Base-by-base conservation (phyloP, 176 grass and related monocot species). In the Oryza meridionalis region DNA sequence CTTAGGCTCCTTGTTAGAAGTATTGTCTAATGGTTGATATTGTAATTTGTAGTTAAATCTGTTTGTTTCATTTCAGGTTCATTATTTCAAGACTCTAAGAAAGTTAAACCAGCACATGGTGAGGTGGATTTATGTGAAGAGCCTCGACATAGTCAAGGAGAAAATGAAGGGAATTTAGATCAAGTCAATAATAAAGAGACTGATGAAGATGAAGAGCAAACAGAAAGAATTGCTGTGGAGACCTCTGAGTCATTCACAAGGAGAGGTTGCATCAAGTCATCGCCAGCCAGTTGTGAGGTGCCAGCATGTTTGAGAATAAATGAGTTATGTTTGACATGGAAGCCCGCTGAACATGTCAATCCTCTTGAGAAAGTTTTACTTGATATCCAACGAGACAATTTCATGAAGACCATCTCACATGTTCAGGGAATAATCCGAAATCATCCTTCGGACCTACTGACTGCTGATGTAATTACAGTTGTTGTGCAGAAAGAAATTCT, bases 401-500 rank as follows among this genome's bases (percentile, higher is more conserved):
- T 90, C 47, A 62, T 40, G 40, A 90, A 49, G n/a, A 90, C 80
- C 21, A 75, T 90, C 29, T 29, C 40, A 69, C 75, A 43, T 47
- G 64, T 90, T 46, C 84, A 90, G 62, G 81, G 81, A 68, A 86
- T 90, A 13, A 83, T 90, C 11, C 29, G 2, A 12, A 73, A 78
- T 75, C 50, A 40, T 63, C 58, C 46, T 79, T 79, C 49, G 44
- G 75, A 87, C 42, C 38, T 79, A 61, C n/a, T 70, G 32, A 83
- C 62, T 79, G 80, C 80, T 69, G 47, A 53, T 80, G n/a, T 84
- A 83, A 87, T 90, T 90, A 80, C 83, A 83, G 38, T 63, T 14
- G 19, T 78, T 64, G 49, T 87, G 47, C 75, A 38, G 37, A 87
- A 75, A 87, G 75, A 73, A 69, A 69, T 90, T 86, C 61, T 73